Conservation (phyloP, 352 stramenopile genomes). For the Pythium aphanidermatum region DNA sequence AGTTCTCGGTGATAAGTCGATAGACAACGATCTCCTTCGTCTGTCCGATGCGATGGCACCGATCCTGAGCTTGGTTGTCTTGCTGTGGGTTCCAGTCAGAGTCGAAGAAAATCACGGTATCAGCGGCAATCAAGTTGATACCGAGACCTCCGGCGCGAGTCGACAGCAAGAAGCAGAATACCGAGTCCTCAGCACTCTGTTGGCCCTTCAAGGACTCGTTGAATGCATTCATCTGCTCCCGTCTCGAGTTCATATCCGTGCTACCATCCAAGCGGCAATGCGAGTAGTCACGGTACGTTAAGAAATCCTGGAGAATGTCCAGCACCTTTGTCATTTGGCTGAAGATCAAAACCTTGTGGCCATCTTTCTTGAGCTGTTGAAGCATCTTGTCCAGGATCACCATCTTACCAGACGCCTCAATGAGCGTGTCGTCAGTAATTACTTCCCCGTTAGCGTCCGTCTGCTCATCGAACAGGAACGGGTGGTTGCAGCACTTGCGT, state of each 20-base stretch:
- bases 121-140: slow-evolving; percentile 95
- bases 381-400: slow-evolving; percentile 98
- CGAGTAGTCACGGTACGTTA: slow-evolving; percentile 79
- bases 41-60: slow-evolving; percentile 88
- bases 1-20: slow-evolving; percentile 90
- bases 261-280: slow-evolving; percentile 97
- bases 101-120: slow-evolving; percentile 98
- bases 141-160: slow-evolving; percentile 95
- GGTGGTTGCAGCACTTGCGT: slow-evolving; percentile 86
- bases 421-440: slow-evolving; percentile 83
- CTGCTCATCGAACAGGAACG: slow-evolving; percentile 86
- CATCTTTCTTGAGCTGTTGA: slow-evolving; percentile 89
- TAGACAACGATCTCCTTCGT: slow-evolving; percentile 90
- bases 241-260: slow-evolving; percentile 89
- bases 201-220: slow-evolving; percentile 56
- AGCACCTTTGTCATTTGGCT: slow-evolving; percentile 98
- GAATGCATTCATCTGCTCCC: slow-evolving; percentile 97
- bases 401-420: slow-evolving; percentile 95
- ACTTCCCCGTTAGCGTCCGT: slow-evolving; percentile 44
- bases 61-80: slow-evolving; percentile 91
- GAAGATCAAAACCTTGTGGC: slow-evolving; percentile 98
- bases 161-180: slow-evolving; percentile 84
- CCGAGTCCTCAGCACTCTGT: slow-evolving; percentile 30
- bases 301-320: slow-evolving; percentile 97
- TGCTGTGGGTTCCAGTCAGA: slow-evolving; percentile 99